These are phyloP conservation scores for Oxytropis ochrocephala DNA, from an alignment of 306 rosid genomes.

Conservation along the genomic window DNA sequence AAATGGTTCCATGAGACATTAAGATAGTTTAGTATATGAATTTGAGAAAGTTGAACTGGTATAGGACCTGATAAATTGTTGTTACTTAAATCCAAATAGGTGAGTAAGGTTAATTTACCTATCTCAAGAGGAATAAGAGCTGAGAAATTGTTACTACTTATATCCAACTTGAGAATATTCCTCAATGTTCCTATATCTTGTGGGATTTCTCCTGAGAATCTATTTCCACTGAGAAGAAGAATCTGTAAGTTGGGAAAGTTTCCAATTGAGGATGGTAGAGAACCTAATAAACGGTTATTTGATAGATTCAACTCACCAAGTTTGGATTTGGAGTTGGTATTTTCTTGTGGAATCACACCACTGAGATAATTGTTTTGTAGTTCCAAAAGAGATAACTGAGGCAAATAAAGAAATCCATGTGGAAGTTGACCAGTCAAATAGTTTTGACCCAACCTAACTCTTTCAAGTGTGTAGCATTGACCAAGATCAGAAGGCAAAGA, in stretches of 20 bases:
- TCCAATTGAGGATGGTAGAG: constrained; percentile 55
- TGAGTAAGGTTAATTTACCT: constrained; percentile 47
- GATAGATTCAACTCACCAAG: constrained; percentile 60
- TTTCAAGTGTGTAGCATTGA: constrained; percentile 46
- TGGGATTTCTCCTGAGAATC: constrained; percentile 60
- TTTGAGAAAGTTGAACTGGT: constrained; percentile 53
- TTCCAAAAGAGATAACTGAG: constrained; percentile 54
- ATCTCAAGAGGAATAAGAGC: constrained; percentile 59
- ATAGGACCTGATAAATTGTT: constrained; percentile 68
- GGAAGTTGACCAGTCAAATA: constrained; percentile 67
- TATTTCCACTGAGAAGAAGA: constrained; percentile 52
- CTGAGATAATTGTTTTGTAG: constrained; percentile 62
- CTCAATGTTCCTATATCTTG: constrained; percentile 45
- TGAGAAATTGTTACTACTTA: constrained; percentile 59
- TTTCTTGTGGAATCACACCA: constrained; percentile 45
- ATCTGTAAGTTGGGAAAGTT: constrained; percentile 61
- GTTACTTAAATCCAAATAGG: constrained; percentile 71
- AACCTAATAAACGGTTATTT: constrained; percentile 61
- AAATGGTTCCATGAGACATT: constrained; percentile 75
- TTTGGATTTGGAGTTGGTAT: constrained; percentile 18
- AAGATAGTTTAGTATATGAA: constrained; percentile 62
- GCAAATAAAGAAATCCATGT: constrained; percentile 60
- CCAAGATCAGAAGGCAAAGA: constrained; percentile 68
- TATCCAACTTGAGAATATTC: constrained; percentile 47
- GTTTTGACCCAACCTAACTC: constrained; percentile 79